Evolutionary conservation across 2,329 filamentous ascomycete genomes (phyloP), one percentile per base, ranked within the genome.

Genomic region (Pestalotiopsis sp.): DNA sequence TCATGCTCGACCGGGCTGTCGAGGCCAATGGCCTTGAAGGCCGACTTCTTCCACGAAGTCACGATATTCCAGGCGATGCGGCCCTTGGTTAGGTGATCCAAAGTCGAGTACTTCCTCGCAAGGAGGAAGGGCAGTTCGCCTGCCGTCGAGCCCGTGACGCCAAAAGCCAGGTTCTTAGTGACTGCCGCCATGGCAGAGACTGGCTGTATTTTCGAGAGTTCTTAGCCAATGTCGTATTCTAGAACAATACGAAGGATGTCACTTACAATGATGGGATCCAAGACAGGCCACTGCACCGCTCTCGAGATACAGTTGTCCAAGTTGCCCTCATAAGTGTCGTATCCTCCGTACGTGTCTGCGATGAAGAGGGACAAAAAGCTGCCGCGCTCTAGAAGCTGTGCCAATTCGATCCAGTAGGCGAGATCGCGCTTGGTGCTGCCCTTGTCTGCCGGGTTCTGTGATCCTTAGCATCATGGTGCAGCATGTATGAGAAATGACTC

Each of bases 21-120:
- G 1, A 89, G 73, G 0, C 88, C 88, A 66, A 90, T 89, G 0
- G 87, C 87, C 72, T 89, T 89, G 75, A 89, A 88, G 0, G 88
- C 88, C 0, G 85, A 82, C 72, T 90, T 89, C 74, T 88, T 88
- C 76, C 77, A 79, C 0, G 74, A 75, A 20, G 73, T 75, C 70
- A 92, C 89, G 24, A 91, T 89, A 69, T 91, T 91, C 89, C 89
- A 90, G 0, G 86, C 88, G 38, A 91, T 82, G 0, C 89, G 80
- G 0, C 88, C 89, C 4, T 83, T 80, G 0, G 88, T 91, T 56
- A 91, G 78, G 74, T 91, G 88, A 68, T 91, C 88, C 0, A 91
- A 75, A 0, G 87, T 89, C 0, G 86, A 89, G 66, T 90, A 89
- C 0, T 87, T 80, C 73, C 89, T 89, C 0, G 88, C 89, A 0